Evolutionary conservation across 2,329 filamentous ascomycete genomes (phyloP).

Genomic region (Diatrype stigma): DNA sequence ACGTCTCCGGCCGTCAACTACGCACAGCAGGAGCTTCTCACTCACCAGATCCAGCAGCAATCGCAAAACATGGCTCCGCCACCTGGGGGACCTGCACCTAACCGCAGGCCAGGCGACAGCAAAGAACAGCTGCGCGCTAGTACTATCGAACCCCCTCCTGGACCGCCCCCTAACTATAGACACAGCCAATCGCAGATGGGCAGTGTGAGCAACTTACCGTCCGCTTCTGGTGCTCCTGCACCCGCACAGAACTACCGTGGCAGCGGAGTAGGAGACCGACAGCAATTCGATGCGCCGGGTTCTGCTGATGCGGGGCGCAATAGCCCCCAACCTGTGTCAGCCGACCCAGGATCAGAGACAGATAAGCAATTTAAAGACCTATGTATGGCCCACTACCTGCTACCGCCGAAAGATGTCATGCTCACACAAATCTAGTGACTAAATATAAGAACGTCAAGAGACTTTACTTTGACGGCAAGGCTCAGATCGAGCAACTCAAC

Average conservation of each 20-base stretch:
- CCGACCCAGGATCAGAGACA: slow-evolving; percentile 39
- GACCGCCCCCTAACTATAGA: slow-evolving; percentile 49
- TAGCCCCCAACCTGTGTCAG: slow-evolving; percentile 51
- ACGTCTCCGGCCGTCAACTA: slow-evolving; percentile 38
- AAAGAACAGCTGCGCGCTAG: slow-evolving; percentile 40
- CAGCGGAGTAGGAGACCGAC: slow-evolving; percentile 33
- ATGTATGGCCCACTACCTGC: slow-evolving; percentile 35
- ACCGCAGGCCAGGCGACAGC: slow-evolving; percentile 45
- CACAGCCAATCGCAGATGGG: slow-evolving; percentile 43
- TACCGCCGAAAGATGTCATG: slow-evolving; percentile 3
- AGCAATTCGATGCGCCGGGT: slow-evolving; percentile 41
- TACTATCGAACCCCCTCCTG: slow-evolving; percentile 38
- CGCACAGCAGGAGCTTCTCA: slow-evolving; percentile 21
- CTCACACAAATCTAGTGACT: slow-evolving; percentile 56
- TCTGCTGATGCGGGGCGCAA: slow-evolving; percentile 47
- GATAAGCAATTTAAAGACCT: slow-evolving; percentile 57
- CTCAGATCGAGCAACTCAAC: slow-evolving; percentile 83
- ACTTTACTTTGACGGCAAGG: slow-evolving; percentile 93
- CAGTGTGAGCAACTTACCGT: slow-evolving; percentile 39
- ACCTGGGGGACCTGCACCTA: slow-evolving; percentile 37
- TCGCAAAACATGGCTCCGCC: slow-evolving; percentile 46
- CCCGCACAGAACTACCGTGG: slow-evolving; percentile 36
- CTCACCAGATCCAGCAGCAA: slow-evolving; percentile 19
- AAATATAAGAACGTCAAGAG: slow-evolving; percentile 99
- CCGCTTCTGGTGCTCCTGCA: slow-evolving; percentile 31